phyloP scores from a whole-genome alignment of 2,329 filamentous ascomycete genomes.

The Neofusicoccum ribis region DNA sequence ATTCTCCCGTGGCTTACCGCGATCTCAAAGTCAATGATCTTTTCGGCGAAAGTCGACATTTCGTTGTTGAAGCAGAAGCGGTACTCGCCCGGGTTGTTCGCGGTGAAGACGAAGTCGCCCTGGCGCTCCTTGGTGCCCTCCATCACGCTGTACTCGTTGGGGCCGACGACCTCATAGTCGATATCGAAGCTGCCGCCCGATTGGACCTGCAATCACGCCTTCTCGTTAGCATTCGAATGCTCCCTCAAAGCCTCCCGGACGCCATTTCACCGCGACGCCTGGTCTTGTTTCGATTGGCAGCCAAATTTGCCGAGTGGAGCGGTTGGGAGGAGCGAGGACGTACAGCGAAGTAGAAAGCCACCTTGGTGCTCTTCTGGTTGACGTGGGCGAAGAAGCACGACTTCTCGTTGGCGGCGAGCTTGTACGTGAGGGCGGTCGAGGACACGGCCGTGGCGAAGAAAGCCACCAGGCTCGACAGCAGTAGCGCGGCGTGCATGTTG shows the following conservation, averaged over 20 bases:
- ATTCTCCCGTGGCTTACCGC: conserved; percentile 59
- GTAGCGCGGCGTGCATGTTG: conserved; percentile 38
- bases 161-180: conserved; percentile 85
- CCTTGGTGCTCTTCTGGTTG: conserved; percentile 77
- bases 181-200: conserved; percentile 96
- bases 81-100: conserved; percentile 84
- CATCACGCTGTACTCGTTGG: conserved; percentile 76
- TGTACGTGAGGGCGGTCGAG: conserved; percentile 92
- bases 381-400: conserved; percentile 91
- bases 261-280: neutral
- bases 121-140: conserved; percentile 89
- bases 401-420: conserved; percentile 84
- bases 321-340: conserved; percentile 34
- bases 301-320: neutral
- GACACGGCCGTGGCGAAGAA: conserved; percentile 69
- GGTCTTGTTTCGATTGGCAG: neutral
- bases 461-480: conserved; percentile 60
- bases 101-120: conserved; percentile 97
- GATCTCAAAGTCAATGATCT: conserved; percentile 97
- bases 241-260: neutral
- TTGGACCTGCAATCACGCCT: conserved; percentile 71
- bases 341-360: conserved; percentile 99
- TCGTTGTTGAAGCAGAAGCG: conserved; percentile 98
- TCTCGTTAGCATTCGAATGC: neutral
- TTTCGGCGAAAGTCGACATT: conserved; percentile 97